phyloP scores from a whole-genome alignment of 768 basidiomycete species.

The Cytidiella melzeri region DNA sequence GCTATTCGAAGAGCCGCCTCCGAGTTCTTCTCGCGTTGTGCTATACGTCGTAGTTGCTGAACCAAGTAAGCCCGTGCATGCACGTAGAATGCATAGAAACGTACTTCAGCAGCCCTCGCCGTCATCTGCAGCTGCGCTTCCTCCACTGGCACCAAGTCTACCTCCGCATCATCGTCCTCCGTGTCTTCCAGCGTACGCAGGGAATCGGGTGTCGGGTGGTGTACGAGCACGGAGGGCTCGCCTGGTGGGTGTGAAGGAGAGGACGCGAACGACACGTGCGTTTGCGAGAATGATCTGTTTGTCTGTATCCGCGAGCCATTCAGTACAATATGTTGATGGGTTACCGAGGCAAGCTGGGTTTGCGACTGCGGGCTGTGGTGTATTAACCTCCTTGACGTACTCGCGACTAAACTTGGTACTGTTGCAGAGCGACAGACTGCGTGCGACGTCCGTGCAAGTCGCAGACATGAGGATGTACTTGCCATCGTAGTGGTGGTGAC shows the following conservation, averaged over 20 bases:
- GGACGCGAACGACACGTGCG: slow-evolving; percentile 22
- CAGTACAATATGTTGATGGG: neutral
- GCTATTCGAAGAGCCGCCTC: slow-evolving; percentile 70
- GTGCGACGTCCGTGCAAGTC: neutral
- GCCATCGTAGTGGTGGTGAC: neutral
- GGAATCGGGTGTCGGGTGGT: slow-evolving; percentile 42
- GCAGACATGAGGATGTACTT: neutral
- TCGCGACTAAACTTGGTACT: neutral
- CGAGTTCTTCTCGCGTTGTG: slow-evolving; percentile 54
- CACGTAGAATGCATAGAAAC: slow-evolving; percentile 9
- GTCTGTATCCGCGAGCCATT: no score
- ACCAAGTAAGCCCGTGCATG: neutral
- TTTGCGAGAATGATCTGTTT: slow-evolving; percentile 7
- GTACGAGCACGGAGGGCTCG: slow-evolving; percentile 34
- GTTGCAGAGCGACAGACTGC: neutral
- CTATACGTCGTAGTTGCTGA: slow-evolving; percentile 75
- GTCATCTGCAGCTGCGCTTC: slow-evolving; percentile 56
- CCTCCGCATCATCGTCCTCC: slow-evolving; percentile 56
- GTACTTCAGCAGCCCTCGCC: slow-evolving; percentile 70
- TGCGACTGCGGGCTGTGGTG: neutral
- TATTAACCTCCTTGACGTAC: neutral
- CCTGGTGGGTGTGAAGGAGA: slow-evolving; percentile 38
- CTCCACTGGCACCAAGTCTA: slow-evolving; percentile 48
- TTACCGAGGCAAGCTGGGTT: neutral
- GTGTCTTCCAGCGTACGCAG: slow-evolving; percentile 34